phyloP scores from a whole-genome alignment of 176 grass and related monocot species.

The Rhipidocladum racemiflorum region DNA sequence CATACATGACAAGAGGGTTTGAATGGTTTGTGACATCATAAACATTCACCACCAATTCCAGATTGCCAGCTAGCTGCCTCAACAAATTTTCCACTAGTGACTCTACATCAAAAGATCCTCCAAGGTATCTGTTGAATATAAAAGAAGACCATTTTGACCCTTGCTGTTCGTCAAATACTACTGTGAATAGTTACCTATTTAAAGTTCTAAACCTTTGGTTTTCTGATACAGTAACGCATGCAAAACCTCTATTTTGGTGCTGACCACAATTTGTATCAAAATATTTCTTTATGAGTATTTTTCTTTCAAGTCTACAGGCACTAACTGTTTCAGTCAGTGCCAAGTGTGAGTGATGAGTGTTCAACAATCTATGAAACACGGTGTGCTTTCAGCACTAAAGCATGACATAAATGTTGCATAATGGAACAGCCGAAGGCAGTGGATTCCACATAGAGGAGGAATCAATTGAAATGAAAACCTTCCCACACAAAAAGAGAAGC shows the following conservation, averaged over 20 bases:
- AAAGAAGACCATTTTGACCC: not conserved
- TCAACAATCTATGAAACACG: not conserved
- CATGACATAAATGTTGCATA: not conserved
- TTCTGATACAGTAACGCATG: not conserved
- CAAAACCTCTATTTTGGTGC: not conserved
- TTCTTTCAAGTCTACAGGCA: not conserved
- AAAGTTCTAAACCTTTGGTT: not conserved
- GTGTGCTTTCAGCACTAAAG: not conserved
- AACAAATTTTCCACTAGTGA: constrained; percentile 94
- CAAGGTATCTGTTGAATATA: constrained; percentile 65
- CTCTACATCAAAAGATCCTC: constrained; percentile 96
- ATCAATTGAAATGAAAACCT: not conserved
- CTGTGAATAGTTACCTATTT: not conserved
- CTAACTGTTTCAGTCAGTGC: not conserved
- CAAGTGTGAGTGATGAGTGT: not conserved
- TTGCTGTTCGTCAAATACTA: not conserved
- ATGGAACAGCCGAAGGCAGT: not conserved
- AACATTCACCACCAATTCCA: constrained; percentile 95
- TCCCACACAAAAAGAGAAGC: not conserved
- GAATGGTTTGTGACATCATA: constrained; percentile 87
- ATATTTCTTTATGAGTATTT: not conserved
- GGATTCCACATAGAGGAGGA: constrained; percentile 14
- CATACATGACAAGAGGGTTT: constrained; percentile 90
- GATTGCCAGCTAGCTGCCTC: constrained; percentile 85
- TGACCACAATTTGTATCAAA: not conserved